These are phyloP conservation scores for Raphanus hybrid DNA, from an alignment of 441 rosid species.

Conservation along the genomic window DNA sequence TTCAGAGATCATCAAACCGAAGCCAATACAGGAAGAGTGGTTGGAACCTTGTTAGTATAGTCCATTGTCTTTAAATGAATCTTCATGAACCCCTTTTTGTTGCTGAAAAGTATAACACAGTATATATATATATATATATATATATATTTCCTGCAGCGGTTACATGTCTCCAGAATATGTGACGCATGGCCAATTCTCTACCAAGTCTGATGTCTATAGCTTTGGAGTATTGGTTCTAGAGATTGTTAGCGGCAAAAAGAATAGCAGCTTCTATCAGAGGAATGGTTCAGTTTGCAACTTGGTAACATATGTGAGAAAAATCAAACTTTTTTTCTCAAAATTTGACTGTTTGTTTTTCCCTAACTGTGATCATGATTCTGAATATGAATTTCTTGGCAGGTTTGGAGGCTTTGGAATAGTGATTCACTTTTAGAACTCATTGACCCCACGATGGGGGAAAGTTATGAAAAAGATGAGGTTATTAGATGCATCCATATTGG, in stretches of 20 bases:
- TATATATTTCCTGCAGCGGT: not conserved
- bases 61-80: no score
- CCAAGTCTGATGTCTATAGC: slow-evolving; percentile 3
- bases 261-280: slow-evolving; percentile 1
- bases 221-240: not conserved
- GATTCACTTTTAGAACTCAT: not conserved
- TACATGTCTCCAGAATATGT: slow-evolving; percentile 11
- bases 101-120: no score
- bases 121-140: no score
- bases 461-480: not conserved
- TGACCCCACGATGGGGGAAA: not conserved
- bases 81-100: no score
- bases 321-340: no score
- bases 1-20: slow-evolving; percentile 42
- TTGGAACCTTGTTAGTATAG: no score
- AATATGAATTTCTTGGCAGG: not conserved
- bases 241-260: slow-evolving; percentile 46
- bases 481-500: slow-evolving; percentile 5
- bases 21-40: slow-evolving; percentile 18
- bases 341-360: no score
- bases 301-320: slow-evolving; percentile 24
- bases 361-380: no score
- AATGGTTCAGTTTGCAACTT: slow-evolving; percentile 18
- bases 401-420: not conserved
- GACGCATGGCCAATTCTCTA: not conserved